Base-by-base conservation (phyloP, 306 rosid species). In the Morella rubra region DNA sequence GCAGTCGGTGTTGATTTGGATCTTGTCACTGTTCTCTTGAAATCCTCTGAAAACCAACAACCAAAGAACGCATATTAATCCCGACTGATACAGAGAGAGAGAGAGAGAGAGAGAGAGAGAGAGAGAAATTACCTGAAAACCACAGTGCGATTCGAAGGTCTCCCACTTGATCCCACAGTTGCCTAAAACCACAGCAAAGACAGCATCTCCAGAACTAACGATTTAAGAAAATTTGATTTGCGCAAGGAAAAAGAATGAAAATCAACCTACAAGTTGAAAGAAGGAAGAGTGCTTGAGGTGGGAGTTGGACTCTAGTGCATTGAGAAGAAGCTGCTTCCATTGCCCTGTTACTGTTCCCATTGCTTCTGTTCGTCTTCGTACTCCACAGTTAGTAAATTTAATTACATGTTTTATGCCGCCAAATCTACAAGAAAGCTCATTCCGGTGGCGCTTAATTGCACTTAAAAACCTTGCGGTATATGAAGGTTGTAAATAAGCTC, bases 71-170 rank as follows among this genome's bases (percentile, higher is more conserved):
- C 14, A 53, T 77, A 78, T 54, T 19, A 77, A 54, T 61, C 79
- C 73, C 3, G 52, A 61, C 65, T 42, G 41, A 44, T 6, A 20
- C 55, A 44, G 40, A 55, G 52, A 71, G 37, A 71, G 58, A 8
- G 47, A 72, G 77, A n/a, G 11, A 74, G 44, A 78, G 58, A 49
- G 27, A 11, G 51, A 64, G 55, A 19, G n/a, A 42, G 7, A n/a
- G n/a, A n/a, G n/a, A n/a, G n/a, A n/a, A n/a, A 76, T 47, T 65
- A 89, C 93, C 90, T 85, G 90, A 89, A 92, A 80, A 92, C 93
- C 47, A 92, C 89, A 5, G 96, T 92, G 77, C 97, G 97, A 76
- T 92, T 92, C 4, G 97, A 90, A 78, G 96, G 97, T 73, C 79
- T 84, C 67, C 93, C 92, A 67, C 87, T 81, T 66, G 83, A 74